Conservation (phyloP, 441 rosid genomes). For the Aleurites moluccanus region DNA sequence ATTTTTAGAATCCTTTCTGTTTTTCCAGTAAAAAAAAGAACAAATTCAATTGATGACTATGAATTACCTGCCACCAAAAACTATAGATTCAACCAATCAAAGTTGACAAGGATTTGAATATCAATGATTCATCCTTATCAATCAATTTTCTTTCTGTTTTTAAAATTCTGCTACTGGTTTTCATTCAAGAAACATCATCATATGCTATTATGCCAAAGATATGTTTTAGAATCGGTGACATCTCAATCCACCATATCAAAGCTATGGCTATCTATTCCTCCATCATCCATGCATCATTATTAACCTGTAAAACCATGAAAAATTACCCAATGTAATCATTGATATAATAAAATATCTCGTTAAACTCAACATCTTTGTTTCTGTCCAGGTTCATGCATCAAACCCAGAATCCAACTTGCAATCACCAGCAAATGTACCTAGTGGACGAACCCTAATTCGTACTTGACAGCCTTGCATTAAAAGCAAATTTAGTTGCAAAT, state of each 20-base stretch:
- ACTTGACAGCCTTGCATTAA: neutral
- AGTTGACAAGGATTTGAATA: no score
- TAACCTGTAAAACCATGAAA: constrained; percentile 2
- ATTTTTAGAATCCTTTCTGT: no score
- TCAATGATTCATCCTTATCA: neutral
- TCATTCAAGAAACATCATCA: neutral
- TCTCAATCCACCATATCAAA: neutral
- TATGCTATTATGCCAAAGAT: neutral
- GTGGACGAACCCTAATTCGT: neutral
- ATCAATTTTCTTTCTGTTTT: neutral
- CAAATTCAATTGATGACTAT: no score
- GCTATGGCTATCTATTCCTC: neutral
- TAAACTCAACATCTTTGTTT: neutral
- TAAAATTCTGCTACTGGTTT: neutral
- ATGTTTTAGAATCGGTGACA: neutral
- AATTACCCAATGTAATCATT: neutral
- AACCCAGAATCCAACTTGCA: neutral
- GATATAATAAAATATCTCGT: neutral
- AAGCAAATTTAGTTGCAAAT: neutral
- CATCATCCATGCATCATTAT: neutral
- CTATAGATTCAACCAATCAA: no score
- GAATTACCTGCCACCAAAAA: no score
- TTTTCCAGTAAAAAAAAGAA: no score
- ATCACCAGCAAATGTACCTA: neutral
- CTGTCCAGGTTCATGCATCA: neutral